Evolutionary conservation across 2,329 filamentous ascomycete species (phyloP), one percentile per base, ranked within the genome.

Genomic region (Biscogniauxia marginata): DNA sequence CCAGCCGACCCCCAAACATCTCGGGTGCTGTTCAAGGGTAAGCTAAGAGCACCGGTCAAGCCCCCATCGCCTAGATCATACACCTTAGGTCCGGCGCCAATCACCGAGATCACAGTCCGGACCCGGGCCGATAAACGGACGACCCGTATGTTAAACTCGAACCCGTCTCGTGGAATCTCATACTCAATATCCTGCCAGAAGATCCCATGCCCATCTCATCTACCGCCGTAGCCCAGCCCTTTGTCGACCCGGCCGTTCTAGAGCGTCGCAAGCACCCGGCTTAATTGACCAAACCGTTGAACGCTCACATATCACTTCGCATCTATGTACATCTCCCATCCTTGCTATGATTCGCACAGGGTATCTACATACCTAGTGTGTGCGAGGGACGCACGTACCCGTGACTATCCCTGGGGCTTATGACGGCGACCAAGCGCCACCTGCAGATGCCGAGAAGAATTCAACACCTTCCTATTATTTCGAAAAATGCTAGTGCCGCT

Each of bases 201-300:
- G 59, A 59, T 46, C 62, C 65, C 18, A 59, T 60, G n/a, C 61
- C 66, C 50, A 65, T 72, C 49, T 65, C 59, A 3, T 67, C 68
- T 19, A 62, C 49, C 5, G 67, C 66, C 8, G 67, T 70, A 34
- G 56, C 67, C 48, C 70, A 71, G 50, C 70, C 70, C 4, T 72
- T 72, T 56, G 66, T 72, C 51, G 67, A 72, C 53, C 70, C 70
- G 16, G 51, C 61, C 3, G 58, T 66, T 46, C 57, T 71, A 51
- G 64, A 68, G 57, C 68, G 59, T 50, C 67, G 50, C 43, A 56
- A 44, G 25, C 23, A 23, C 20, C 2, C 25, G 16, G 43, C 21
- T 46, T 24, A 19, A 20, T 7, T 4, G 4, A 7, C n/a, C 4
- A 2, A 45, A 25, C n/a, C n/a, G n/a, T n/a, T n/a, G n/a, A n/a